phyloP scores from a whole-genome alignment of 441 rosid species.

The Eugenia klotzschiana region DNA sequence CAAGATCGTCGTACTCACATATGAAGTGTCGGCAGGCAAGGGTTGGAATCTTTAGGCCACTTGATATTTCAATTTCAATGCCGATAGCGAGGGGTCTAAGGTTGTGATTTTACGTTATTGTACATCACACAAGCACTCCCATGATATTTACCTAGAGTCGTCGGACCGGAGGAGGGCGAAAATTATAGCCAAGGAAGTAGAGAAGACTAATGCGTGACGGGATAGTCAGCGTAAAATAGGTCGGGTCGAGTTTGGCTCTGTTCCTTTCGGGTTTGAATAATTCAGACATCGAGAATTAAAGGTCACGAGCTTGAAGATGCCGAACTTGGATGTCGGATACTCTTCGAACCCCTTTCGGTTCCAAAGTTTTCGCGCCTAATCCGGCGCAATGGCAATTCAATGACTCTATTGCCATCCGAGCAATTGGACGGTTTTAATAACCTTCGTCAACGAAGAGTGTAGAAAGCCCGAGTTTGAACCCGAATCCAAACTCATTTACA shows the following conservation, averaged over 20 bases:
- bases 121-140: not conserved
- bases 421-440: not conserved
- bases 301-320: not conserved
- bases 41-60: not conserved
- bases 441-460: not conserved
- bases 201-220: not conserved
- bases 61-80: not conserved
- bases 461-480: not conserved
- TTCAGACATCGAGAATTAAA: not conserved
- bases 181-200: not conserved
- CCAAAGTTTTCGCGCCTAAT: not conserved
- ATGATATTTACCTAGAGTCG: not conserved
- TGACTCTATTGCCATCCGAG: not conserved
- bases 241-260: not conserved
- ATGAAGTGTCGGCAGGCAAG: not conserved
- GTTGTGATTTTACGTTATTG: not conserved
- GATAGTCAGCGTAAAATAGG: not conserved
- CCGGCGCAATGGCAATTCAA: no score
- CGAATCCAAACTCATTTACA: not conserved
- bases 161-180: not conserved
- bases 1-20: not conserved
- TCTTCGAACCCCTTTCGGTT: not conserved
- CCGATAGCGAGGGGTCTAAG: not conserved
- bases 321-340: not conserved
- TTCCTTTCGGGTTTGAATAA: not conserved